These are phyloP conservation scores for Colletotrichum sp. DNA, from an alignment of 2,329 filamentous ascomycete species.

Conservation along the genomic window DNA sequence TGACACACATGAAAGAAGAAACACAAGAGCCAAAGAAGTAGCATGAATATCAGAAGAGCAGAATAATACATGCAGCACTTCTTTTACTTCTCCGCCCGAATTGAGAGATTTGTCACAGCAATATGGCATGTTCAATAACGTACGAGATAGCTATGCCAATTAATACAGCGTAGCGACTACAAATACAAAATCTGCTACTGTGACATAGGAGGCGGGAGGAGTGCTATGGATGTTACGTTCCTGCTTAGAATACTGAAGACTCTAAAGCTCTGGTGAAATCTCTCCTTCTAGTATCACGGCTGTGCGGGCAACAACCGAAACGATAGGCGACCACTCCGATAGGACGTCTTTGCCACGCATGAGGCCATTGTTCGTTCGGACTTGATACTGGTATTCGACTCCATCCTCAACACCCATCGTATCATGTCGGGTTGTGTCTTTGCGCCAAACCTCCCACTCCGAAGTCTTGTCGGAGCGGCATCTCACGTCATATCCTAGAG, in stretches of 20 bases:
- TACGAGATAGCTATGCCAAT: neutral
- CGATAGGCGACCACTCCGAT: constrained; percentile 13
- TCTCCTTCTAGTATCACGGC: neutral
- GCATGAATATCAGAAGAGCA: accelerated
- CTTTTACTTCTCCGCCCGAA: accelerated
- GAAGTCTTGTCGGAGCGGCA: neutral
- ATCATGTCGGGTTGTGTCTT: neutral
- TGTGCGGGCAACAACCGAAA: neutral
- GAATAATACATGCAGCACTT: accelerated
- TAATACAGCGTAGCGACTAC: neutral
- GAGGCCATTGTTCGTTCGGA: constrained; percentile 14
- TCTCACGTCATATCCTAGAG: constrained; percentile 23
- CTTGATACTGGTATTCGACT: constrained; percentile 8
- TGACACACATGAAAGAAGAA: too few species aligned
- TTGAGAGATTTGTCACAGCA: neutral
- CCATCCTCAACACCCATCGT: constrained; percentile 2
- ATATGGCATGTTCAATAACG: neutral
- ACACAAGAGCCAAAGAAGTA: accelerated
- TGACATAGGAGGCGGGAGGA: accelerated
- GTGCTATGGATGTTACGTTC: neutral
- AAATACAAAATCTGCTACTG: neutral
- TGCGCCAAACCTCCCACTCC: neutral
- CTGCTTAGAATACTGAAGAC: neutral
- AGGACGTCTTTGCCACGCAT: neutral
- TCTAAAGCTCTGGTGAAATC: neutral